Percentiles rank a stretch among this genome's conserved stretches.
Evolutionary conservation across 768 basidiomycete genomes (phyloP).

Genomic region (Xerocomellus intermedius): DNA sequence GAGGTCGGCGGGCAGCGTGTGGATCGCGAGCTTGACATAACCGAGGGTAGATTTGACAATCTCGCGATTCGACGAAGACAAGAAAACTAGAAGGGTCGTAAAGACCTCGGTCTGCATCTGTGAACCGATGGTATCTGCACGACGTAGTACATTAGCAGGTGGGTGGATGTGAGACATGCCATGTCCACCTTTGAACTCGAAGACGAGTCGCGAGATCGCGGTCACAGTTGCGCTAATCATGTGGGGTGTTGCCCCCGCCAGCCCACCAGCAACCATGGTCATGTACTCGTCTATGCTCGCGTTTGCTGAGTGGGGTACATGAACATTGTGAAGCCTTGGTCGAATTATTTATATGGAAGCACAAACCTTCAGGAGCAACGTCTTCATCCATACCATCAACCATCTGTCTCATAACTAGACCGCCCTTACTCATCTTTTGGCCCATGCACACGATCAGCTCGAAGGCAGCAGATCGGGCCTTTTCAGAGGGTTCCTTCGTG

Average conservation of each 20-base stretch:
- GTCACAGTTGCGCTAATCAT: conserved; percentile 99
- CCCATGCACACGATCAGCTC: conserved; percentile 91
- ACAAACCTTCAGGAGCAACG: conserved; percentile 41
- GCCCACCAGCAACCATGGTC: conserved; percentile 94
- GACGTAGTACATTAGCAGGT: conserved; percentile 1
- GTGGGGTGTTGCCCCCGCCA: conserved; percentile 91
- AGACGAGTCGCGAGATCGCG: conserved; percentile 88
- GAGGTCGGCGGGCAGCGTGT: conserved; percentile 71
- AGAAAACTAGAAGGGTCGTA: conserved; percentile 83
- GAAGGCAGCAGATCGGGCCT: conserved; percentile 85
- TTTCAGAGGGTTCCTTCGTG: conserved; percentile 96
- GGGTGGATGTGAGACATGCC: not conserved
- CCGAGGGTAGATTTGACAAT: conserved; percentile 97
- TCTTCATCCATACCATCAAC: conserved; percentile 85
- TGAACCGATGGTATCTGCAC: conserved; percentile 61
- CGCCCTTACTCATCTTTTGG: conserved; percentile 84
- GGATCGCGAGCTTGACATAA: conserved; percentile 90
- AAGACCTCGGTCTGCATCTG: conserved; percentile 83
- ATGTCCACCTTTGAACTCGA: conserved; percentile 85
- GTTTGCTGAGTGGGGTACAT: conserved; percentile 40
- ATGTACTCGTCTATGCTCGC: conserved; percentile 90
- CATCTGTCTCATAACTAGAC: conserved; percentile 71
- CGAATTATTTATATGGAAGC: not conserved
- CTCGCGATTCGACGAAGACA: conserved; percentile 93
- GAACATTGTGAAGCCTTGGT: conserved; percentile 3